Evolutionary conservation across 371 early-diverging fungal species (phyloP).

Genomic region (Entomophthora muscae): DNA sequence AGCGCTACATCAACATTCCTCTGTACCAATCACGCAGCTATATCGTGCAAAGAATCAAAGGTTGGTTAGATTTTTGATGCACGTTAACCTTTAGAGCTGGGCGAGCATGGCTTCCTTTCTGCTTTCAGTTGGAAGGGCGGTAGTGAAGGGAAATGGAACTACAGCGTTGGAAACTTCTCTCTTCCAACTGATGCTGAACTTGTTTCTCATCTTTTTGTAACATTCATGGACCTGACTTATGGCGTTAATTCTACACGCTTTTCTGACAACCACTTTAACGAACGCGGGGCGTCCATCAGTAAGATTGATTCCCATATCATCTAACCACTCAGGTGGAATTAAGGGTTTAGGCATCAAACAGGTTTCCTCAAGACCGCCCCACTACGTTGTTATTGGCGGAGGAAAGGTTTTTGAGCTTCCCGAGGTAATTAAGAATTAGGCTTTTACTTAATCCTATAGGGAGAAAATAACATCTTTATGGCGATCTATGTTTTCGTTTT

Average conservation of each 20-base stretch:
- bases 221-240: not conserved
- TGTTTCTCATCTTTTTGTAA: not conserved
- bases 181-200: not conserved
- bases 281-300: not conserved
- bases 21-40: not conserved
- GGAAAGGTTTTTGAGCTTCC: not conserved
- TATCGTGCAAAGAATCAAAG: not conserved
- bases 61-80: not conserved
- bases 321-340: not conserved
- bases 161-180: not conserved
- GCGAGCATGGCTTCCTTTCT: not conserved
- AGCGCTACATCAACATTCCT: not conserved
- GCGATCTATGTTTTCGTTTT: not conserved
- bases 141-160: not conserved
- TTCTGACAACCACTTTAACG: not conserved
- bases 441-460: not conserved
- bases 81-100: not conserved
- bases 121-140: not conserved
- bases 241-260: not conserved
- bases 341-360: not conserved
- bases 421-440: not conserved
- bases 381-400: not conserved
- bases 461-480: not conserved
- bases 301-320: not conserved
- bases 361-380: not conserved